phyloP scores from a whole-genome alignment of 371 early-diverging fungal species.

The Zancudomyces culisetae region DNA sequence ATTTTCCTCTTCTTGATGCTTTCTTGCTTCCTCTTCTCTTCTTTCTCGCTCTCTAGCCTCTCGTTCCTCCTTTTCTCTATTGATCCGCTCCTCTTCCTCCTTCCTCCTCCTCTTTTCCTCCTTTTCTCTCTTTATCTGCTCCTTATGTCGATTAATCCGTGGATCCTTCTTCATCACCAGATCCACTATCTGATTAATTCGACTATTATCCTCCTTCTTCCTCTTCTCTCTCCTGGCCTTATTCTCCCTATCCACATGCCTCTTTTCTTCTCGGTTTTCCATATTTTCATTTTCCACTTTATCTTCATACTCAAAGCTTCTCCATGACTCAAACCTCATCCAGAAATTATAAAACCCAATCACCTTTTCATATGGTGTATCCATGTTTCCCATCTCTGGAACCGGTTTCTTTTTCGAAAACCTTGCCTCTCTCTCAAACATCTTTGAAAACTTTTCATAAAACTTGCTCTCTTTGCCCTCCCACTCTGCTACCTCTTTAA shows the following conservation, averaged over 20 bases:
- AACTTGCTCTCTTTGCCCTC: no score
- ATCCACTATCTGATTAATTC: conserved; percentile 60
- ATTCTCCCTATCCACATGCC: conserved; percentile 84
- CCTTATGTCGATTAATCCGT: conserved; percentile 67
- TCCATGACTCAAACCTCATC: conserved; percentile 82
- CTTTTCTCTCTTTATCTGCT: conserved; percentile 43
- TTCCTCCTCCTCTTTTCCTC: conserved; percentile 29
- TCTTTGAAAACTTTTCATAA: no score
- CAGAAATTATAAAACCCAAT: conserved; percentile 92
- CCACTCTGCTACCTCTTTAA: no score
- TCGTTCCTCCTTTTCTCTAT: conserved; percentile 3
- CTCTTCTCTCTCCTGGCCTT: conserved; percentile 65
- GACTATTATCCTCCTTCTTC: conserved; percentile 88
- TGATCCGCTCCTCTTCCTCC: conserved; percentile 14
- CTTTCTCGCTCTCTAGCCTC: conserved; percentile 6
- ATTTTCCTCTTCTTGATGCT: conserved; percentile 3
- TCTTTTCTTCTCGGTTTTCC: conserved; percentile 67
- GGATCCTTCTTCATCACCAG: conserved; percentile 65
- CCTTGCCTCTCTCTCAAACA: not conserved
- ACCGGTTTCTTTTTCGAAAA: conserved; percentile 74
- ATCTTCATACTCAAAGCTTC: conserved; percentile 88
- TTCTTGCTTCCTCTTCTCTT: conserved; percentile 4
- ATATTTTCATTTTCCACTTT: conserved; percentile 72
- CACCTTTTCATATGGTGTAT: conserved; percentile 54
- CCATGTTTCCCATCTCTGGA: conserved; percentile 50